A percentile compares a stretch with the other conserved stretches of the same genome.
phyloP scores from a whole-genome alignment of 2,329 filamentous ascomycete genomes.

The Pestalotiopsis sp. region DNA sequence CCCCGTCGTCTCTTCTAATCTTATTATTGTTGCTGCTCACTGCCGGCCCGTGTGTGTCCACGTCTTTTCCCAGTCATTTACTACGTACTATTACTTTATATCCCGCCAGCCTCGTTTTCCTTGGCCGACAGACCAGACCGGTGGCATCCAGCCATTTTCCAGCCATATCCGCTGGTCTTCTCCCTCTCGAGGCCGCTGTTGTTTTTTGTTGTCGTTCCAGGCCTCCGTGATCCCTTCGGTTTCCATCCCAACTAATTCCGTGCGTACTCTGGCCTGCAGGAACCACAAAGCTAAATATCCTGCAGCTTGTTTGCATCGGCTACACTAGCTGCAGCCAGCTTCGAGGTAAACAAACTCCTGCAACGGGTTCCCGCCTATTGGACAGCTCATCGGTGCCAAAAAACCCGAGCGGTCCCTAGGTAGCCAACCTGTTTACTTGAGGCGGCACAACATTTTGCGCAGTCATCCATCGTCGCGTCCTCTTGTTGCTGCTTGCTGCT shows the following conservation, averaged over 20 bases:
- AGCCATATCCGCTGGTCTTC: background rate
- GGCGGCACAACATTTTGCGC: conserved; percentile 18
- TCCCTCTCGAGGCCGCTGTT: background rate
- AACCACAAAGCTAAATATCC: background rate
- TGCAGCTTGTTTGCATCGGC: background rate
- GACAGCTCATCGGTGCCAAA: background rate
- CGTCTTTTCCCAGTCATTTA: background rate
- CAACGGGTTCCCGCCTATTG: conserved; percentile 12
- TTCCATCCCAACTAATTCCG: background rate
- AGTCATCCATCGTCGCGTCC: background rate
- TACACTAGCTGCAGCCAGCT: conserved; percentile 9
- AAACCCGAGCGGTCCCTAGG: background rate
- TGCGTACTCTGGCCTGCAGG: background rate
- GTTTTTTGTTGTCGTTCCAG: background rate
- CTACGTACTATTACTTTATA: background rate
- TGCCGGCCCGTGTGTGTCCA: background rate
- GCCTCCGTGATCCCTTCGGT: background rate
- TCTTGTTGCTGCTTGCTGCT: background rate
- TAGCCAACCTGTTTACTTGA: conserved; percentile 9
- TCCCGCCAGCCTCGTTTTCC: background rate
- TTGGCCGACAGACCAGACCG: background rate
- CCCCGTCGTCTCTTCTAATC: conserved; percentile 4
- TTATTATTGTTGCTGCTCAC: background rate
- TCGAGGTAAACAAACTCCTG: conserved; percentile 23
- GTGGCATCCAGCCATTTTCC: background rate